phyloP scores from a whole-genome alignment of 305 asterid genomes.

The Rubia balearica region DNA sequence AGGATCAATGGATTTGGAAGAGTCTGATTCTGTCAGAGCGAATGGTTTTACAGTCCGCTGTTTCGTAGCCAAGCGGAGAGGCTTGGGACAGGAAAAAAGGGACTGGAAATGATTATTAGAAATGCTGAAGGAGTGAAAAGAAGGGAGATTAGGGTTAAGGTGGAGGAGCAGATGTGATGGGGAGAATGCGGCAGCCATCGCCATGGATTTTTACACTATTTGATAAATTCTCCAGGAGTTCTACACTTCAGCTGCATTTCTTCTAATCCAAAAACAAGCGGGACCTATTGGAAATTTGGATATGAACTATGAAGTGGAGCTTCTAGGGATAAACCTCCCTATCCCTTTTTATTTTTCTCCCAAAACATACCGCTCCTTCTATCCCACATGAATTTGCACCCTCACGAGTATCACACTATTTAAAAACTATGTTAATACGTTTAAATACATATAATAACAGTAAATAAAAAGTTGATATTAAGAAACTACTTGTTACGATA shows the following conservation, averaged over 20 bases:
- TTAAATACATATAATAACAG: too few relatives aligned
- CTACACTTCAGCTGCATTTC: not conserved
- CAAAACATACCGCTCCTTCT: too few relatives aligned
- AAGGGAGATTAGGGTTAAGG: conserved; percentile 27
- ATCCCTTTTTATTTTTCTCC: not conserved
- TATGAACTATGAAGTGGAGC: not conserved
- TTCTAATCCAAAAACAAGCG: not conserved
- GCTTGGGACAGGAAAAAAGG: conserved; percentile 19
- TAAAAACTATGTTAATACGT: too few relatives aligned
- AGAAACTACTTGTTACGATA: too few relatives aligned
- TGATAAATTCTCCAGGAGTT: not conserved
- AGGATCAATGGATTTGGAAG: conserved; percentile 54
- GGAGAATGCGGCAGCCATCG: conserved; percentile 39
- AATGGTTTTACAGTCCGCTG: conserved; percentile 26
- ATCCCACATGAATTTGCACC: too few relatives aligned
- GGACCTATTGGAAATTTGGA: conserved; percentile 8
- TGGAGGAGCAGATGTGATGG: conserved; percentile 33
- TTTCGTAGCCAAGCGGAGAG: conserved; percentile 29
- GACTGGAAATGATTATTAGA: conserved; percentile 23
- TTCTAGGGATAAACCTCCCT: not conserved
- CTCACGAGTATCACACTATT: too few relatives aligned
- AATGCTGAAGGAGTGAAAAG: conserved; percentile 22
- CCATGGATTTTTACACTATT: not conserved
- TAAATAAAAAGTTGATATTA: too few relatives aligned
- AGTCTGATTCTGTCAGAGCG: conserved; percentile 68